These are phyloP conservation scores for Phellopilus nigrolimitatus DNA, from an alignment of 1,284 basidiomycete species.

Conservation along the genomic window DNA sequence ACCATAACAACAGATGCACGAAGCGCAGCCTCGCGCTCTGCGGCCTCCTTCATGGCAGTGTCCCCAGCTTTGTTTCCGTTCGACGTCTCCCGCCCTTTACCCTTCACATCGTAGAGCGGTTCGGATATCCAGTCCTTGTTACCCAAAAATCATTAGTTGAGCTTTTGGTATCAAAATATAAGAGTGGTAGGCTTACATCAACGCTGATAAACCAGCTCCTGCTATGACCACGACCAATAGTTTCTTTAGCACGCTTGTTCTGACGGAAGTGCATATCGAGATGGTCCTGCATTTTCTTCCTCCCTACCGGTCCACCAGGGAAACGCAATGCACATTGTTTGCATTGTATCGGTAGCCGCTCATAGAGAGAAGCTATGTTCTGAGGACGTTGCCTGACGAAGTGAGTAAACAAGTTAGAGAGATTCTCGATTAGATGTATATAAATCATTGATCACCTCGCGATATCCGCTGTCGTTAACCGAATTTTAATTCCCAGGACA, in stretches of 20 bases:
- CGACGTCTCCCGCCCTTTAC: slow-evolving; percentile 33
- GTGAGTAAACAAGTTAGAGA: slow-evolving; percentile 6
- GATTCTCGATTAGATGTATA: not conserved
- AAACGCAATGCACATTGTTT: slow-evolving; percentile 94
- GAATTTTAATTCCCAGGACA: slow-evolving; percentile 66
- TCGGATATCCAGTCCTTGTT: slow-evolving; percentile 22
- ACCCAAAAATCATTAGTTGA: not conserved
- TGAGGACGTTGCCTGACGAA: slow-evolving; percentile 53
- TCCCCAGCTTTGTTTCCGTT: not conserved
- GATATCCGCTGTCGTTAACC: slow-evolving; percentile 68
- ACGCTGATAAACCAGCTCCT: slow-evolving; percentile 86
- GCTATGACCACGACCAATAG: slow-evolving; percentile 78
- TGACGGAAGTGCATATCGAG: slow-evolving; percentile 97
- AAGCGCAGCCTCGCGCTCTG: slow-evolving; percentile 70
- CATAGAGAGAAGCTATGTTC: slow-evolving; percentile 66
- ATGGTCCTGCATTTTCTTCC: slow-evolving; percentile 81
- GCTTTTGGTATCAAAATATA: slow-evolving; percentile 4
- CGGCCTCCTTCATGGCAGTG: slow-evolving; percentile 40
- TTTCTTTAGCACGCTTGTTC: slow-evolving; percentile 83
- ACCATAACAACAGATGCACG: slow-evolving; percentile 81
- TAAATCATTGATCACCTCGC: slow-evolving; percentile 49
- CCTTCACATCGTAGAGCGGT: slow-evolving; percentile 36
- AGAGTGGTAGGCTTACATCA: slow-evolving; percentile 58
- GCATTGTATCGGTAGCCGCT: slow-evolving; percentile 78
- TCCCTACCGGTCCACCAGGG: slow-evolving; percentile 64